Evolutionary conservation across 192 early-diverging fungal species (phyloP).

Genomic region (Gonapodya prolifera): DNA sequence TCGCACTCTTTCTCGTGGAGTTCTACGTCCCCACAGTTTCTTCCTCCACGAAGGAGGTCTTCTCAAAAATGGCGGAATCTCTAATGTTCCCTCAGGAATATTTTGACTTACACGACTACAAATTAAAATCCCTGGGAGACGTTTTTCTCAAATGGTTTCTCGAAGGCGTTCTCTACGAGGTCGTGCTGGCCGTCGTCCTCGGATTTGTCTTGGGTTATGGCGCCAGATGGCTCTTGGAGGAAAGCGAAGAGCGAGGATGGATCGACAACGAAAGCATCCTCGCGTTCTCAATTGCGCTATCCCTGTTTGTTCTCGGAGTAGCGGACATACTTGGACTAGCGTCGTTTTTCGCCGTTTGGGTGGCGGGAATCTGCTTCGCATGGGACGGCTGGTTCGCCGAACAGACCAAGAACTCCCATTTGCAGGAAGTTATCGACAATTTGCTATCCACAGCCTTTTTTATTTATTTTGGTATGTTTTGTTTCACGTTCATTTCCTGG

Average conservation of each 20-base stretch:
- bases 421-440: slow-evolving; percentile 84
- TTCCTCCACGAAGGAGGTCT: slow-evolving; percentile 10
- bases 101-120: slow-evolving; percentile 2
- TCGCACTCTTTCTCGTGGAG: slow-evolving; percentile 57
- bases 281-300: slow-evolving; percentile 64
- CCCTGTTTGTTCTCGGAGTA: slow-evolving; percentile 53
- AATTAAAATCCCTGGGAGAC: slow-evolving; percentile 21
- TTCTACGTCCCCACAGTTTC: slow-evolving; percentile 12
- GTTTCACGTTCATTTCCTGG: slow-evolving; percentile 11
- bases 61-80: background rate
- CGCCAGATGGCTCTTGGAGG: slow-evolving; percentile 52
- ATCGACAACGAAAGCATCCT: slow-evolving; percentile 84
- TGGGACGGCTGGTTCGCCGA: slow-evolving; percentile 84
- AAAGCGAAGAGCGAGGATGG: slow-evolving; percentile 49
- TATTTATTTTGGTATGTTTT: slow-evolving; percentile 70
- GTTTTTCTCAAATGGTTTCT: slow-evolving; percentile 74
- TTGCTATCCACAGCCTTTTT: slow-evolving; percentile 80
- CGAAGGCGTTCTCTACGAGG: slow-evolving; percentile 63
- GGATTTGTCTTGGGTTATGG: slow-evolving; percentile 58
- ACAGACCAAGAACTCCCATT: slow-evolving; percentile 63
- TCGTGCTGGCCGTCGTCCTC: slow-evolving; percentile 53
- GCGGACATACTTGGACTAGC: slow-evolving; percentile 62
- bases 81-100: background rate
- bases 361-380: slow-evolving; percentile 64
- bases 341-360: slow-evolving; percentile 64